Percentiles rank a stretch among this genome's conserved stretches.
These are phyloP conservation scores for Dioscorea alata DNA, from an alignment of 106 monocot species.

Conservation along the genomic window DNA sequence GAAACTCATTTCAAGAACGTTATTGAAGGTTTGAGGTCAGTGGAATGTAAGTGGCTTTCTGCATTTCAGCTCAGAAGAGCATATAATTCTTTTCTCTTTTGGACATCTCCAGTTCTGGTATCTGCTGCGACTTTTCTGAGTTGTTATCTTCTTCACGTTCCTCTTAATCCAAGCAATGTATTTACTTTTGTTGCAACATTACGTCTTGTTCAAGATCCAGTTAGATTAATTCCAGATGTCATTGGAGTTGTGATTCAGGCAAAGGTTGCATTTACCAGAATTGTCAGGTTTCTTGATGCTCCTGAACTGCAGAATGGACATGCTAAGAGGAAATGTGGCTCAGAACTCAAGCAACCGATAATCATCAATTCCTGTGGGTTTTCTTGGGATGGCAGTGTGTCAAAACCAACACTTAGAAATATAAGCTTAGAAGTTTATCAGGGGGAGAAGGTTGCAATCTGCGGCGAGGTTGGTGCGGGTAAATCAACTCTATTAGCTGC, in stretches of 20 bases:
- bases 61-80: constrained; percentile 65
- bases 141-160: constrained; percentile 50
- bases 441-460: constrained; percentile 85
- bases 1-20: constrained; percentile 65
- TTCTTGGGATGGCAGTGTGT: constrained; percentile 56
- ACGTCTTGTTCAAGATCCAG: constrained; percentile 80
- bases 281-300: constrained; percentile 74
- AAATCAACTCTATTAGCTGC: constrained; percentile 83
- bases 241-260: constrained; percentile 76
- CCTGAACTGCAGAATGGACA: constrained; percentile 48
- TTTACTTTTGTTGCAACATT: constrained; percentile 91
- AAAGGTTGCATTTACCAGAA: constrained; percentile 68
- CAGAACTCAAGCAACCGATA: constrained; percentile 15
- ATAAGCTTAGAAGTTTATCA: constrained; percentile 41
- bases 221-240: constrained; percentile 74
- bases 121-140: constrained; percentile 79
- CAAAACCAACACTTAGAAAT: constrained; percentile 38
- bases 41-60: constrained; percentile 73
- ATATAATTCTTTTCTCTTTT: constrained; percentile 71
- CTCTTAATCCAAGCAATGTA: constrained; percentile 67
- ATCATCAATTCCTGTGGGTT: constrained; percentile 40
- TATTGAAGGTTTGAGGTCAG: constrained; percentile 45
- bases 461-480: constrained; percentile 93
- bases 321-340: constrained; percentile 15
- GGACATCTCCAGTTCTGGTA: constrained; percentile 83